phyloP scores from a whole-genome alignment of 176 grass and related monocot genomes.

The Phoenix dactylifera region DNA sequence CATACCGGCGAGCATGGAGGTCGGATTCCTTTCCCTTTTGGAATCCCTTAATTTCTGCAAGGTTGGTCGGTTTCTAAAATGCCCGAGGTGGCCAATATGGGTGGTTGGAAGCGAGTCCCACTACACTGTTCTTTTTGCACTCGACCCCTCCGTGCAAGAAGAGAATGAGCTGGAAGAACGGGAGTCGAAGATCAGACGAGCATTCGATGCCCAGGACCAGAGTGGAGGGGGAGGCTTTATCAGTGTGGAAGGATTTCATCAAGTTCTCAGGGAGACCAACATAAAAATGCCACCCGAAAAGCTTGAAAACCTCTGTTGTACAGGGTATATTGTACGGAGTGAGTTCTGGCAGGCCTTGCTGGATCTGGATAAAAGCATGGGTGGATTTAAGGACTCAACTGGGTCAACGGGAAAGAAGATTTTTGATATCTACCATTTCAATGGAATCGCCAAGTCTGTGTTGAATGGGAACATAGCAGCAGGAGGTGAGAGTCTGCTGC shows the following conservation, averaged over 20 bases:
- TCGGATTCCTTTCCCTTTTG: constrained; percentile 92
- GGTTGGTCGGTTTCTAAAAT: constrained; percentile 85
- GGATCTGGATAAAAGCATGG: constrained; percentile 71
- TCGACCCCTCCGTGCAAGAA: constrained; percentile 75
- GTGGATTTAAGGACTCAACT: constrained; percentile 86
- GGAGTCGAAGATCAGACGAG: constrained; percentile 73
- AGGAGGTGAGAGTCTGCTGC: constrained; percentile 49
- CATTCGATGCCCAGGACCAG: constrained; percentile 90
- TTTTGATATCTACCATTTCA: constrained; percentile 96
- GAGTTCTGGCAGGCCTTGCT: constrained; percentile 93
- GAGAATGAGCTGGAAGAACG: constrained; percentile 92
- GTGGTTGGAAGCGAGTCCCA: constrained; percentile 98
- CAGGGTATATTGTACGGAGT: constrained; percentile 93
- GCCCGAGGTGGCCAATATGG: constrained; percentile 94
- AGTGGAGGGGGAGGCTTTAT: constrained; percentile 97
- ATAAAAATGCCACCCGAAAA: constrained; percentile 69
- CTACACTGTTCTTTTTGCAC: constrained; percentile 93
- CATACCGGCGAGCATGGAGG: constrained; percentile 63
- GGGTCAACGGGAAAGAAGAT: constrained; percentile 93
- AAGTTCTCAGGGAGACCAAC: constrained; percentile 65
- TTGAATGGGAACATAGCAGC: constrained; percentile 37
- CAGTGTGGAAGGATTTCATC: constrained; percentile 57
- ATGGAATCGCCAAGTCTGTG: constrained; percentile 95
- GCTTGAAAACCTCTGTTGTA: constrained; percentile 61
- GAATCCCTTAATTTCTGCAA: constrained; percentile 97